Base-by-base conservation (phyloP, 805 yeast species). In the Dipodascus albidus region DNA sequence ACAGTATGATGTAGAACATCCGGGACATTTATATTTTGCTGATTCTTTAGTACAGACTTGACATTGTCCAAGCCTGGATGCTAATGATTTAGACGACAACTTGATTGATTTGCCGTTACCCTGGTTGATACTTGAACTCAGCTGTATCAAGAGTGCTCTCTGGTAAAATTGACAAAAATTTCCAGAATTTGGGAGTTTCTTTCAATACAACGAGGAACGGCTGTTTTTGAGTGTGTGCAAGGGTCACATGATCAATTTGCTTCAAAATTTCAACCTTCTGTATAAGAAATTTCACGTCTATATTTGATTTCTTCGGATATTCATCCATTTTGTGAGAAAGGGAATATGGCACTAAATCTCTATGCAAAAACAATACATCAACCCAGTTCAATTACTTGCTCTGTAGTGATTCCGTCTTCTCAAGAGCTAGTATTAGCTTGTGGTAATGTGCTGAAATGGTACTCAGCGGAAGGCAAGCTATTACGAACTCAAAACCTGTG, bases 1-100 rank as follows among this genome's bases (percentile, higher is more conserved):
- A 23, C 49, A 47, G 27, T 47, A 47, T 6, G 31, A 8, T n/a
- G 24, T n/a, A 9, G 24, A 22, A 47, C 49, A 47, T n/a, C 49
- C 31, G 4, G 49, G 49, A 23, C 49, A 47, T 19, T 47, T 47
- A 19, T 47, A 47, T 22, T 47, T 47, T 8, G 49, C 49, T 22
- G 23, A 6, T n/a, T 47, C 49, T 47, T 47, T n/a, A 8, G 9
- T 38, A 38, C 44, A 38, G 44, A 38, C 44, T 38, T 38, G 44
- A 38, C 44, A 38, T 38, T 38, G 44, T 38, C 44, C 44, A 38
- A 38, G 44, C 44, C 44, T 38, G 44, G 44, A 38, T 4, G 20
- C 20, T 14, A 6, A 4, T 38, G 17, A 3, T 17, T 6, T 14
- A 14, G 44, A 38, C 20, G 44, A 38, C 44, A 38, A 38, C 15